These are phyloP conservation scores for Nitzschia sp. DNA, from an alignment of 108 stramenopile species.

Conservation along the genomic window DNA sequence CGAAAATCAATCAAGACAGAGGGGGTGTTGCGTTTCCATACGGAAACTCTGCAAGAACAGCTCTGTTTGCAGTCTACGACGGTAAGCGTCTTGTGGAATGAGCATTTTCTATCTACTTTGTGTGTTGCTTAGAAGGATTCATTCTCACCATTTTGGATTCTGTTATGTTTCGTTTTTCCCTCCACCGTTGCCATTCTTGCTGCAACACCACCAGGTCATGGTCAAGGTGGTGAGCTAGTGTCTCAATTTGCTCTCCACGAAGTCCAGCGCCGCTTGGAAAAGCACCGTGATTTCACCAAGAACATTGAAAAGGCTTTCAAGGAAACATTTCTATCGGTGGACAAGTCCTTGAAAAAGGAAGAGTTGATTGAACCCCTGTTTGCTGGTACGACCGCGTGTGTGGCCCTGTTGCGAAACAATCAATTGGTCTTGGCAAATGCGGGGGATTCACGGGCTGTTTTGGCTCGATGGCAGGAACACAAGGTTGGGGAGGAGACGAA, in stretches of 20 bases:
- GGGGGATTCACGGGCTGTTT: slow-evolving; percentile 91
- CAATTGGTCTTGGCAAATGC: slow-evolving; percentile 79
- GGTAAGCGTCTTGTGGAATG: slow-evolving; percentile 26
- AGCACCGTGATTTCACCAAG: slow-evolving; percentile 47
- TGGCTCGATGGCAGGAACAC: slow-evolving; percentile 49
- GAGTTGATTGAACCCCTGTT: slow-evolving; percentile 74
- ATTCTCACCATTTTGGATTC: neutral
- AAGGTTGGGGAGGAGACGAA: neutral
- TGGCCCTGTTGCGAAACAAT: slow-evolving; percentile 71
- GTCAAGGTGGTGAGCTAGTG: slow-evolving; percentile 89
- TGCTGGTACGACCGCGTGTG: slow-evolving; percentile 92
- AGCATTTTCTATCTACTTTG: too few species aligned
- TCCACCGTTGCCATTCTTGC: neutral
- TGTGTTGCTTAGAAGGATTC: neutral
- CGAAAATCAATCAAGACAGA: slow-evolving; percentile 97
- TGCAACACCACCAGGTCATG: slow-evolving; percentile 55
- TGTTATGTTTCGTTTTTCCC: neutral
- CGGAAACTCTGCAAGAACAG: slow-evolving; percentile 58
- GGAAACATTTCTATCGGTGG: slow-evolving; percentile 78
- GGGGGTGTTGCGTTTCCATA: slow-evolving; percentile 93
- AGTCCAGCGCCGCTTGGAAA: slow-evolving; percentile 65
- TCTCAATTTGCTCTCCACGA: slow-evolving; percentile 87
- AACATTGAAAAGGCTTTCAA: slow-evolving; percentile 67
- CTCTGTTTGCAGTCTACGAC: slow-evolving; percentile 90
- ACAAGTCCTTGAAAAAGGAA: slow-evolving; percentile 68